These are phyloP conservation scores for Fusarium torulosum DNA, from an alignment of 2,329 filamentous ascomycete genomes.

Conservation along the genomic window DNA sequence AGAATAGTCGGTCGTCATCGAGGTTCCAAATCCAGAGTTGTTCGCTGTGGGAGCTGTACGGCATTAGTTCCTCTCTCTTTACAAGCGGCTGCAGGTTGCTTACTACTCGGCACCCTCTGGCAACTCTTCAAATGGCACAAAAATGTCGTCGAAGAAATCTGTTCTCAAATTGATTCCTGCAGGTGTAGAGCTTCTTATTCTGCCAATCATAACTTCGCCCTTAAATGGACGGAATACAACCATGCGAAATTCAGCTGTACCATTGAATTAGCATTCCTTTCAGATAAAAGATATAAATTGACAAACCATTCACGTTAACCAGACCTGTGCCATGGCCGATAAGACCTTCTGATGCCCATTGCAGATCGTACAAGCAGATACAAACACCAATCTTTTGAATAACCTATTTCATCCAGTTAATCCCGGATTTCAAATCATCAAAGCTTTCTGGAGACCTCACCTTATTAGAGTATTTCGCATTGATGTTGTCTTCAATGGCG, in stretches of 20 bases:
- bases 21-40: conserved; percentile 88
- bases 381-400: conserved; percentile 96
- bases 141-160: conserved; percentile 95
- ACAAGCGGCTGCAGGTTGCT: conserved; percentile 20
- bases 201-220: conserved; percentile 88
- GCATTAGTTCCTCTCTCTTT: conserved; percentile 21
- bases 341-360: conserved; percentile 90
- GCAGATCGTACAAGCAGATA: conserved; percentile 90
- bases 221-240: conserved; percentile 97
- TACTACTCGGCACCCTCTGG: conserved; percentile 83
- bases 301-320: conserved; percentile 90
- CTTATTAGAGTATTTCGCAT: conserved; percentile 96
- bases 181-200: conserved; percentile 80
- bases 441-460: conserved; percentile 54
- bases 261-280: conserved; percentile 16
- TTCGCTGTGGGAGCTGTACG: conserved; percentile 74
- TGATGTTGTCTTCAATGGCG: conserved; percentile 96
- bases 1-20: conserved; percentile 81
- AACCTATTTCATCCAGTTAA: conserved; percentile 61
- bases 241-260: conserved; percentile 84
- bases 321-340: conserved; percentile 93
- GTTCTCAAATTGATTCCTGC: conserved; percentile 83
- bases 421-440: conserved; percentile 4
- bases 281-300: not conserved
- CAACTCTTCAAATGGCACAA: conserved; percentile 79